Percentiles rank a stretch among this genome's conserved stretches.
Evolutionary conservation across 129 eudicot species (phyloP).

Genomic region (Saposhnikovia divaricata): DNA sequence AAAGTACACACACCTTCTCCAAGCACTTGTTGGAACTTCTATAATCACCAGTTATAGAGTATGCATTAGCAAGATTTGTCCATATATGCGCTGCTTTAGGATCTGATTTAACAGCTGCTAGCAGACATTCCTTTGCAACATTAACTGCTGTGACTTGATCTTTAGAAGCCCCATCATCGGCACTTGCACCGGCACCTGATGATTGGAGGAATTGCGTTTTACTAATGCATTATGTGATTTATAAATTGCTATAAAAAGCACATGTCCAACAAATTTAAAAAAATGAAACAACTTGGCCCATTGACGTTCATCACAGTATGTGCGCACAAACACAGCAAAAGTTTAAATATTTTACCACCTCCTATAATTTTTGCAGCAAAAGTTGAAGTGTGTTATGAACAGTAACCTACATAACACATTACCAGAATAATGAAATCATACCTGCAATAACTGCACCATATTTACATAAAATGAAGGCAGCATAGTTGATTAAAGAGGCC

Average conservation of each 20-base stretch:
- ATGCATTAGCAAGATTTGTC: conserved; percentile 91
- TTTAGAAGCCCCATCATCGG: conserved; percentile 50
- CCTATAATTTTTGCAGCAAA: not conserved
- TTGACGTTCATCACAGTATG: not conserved
- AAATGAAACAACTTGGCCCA: not conserved
- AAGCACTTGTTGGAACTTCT: conserved; percentile 78
- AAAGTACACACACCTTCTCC: conserved; percentile 56
- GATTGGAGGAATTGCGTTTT: not conserved
- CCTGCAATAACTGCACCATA: conserved; percentile 87
- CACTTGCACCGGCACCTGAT: conserved; percentile 82
- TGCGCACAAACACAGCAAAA: not conserved
- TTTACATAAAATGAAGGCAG: conserved; percentile 73
- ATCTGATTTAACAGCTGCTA: conserved; percentile 75
- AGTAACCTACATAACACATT: not conserved
- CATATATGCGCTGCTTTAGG: conserved; percentile 81
- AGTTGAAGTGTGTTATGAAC: not conserved
- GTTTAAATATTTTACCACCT: not conserved
- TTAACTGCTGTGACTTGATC: conserved; percentile 53
- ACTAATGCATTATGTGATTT: not conserved
- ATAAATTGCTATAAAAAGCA: not conserved
- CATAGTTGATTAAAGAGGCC: conserved; percentile 71
- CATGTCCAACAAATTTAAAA: not conserved
- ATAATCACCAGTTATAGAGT: conserved; percentile 67
- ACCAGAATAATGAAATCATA: conserved; percentile 23
- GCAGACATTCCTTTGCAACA: conserved; percentile 83